These are phyloP conservation scores for Gymnopilus dilepis DNA, from an alignment of 768 basidiomycete genomes.

Conservation along the genomic window DNA sequence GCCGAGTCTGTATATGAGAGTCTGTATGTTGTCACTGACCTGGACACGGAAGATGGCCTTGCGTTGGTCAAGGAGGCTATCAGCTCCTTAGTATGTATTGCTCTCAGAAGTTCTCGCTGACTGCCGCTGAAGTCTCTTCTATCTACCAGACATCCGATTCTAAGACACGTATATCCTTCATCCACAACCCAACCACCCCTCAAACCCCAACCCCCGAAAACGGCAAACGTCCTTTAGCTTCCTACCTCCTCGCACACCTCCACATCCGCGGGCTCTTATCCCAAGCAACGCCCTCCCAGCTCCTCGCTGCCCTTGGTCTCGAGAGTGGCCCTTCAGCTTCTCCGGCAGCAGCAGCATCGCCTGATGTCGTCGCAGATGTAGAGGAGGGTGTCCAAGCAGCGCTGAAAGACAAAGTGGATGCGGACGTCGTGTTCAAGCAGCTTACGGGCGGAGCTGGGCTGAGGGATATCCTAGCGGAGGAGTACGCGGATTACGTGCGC, in stretches of 20 bases:
- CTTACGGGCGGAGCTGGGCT: slow-evolving; percentile 41
- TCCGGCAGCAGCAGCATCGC: no score
- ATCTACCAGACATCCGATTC: slow-evolving; percentile 46
- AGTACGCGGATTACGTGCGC: slow-evolving; percentile 49
- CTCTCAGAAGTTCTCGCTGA: neutral
- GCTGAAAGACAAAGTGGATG: slow-evolving; percentile 30
- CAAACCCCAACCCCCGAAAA: slow-evolving; percentile 21
- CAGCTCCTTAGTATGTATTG: slow-evolving; percentile 63
- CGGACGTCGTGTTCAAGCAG: slow-evolving; percentile 34
- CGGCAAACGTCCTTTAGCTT: slow-evolving; percentile 34
- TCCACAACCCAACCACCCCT: slow-evolving; percentile 65
- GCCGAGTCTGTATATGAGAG: slow-evolving; percentile 47
- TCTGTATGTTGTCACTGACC: slow-evolving; percentile 75
- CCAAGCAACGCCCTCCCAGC: slow-evolving; percentile 39
- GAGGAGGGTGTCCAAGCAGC: slow-evolving; percentile 41
- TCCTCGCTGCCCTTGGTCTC: slow-evolving; percentile 46
- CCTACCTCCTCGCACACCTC: slow-evolving; percentile 57
- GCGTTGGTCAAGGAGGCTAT: slow-evolving; percentile 70
- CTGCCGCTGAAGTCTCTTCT: neutral
- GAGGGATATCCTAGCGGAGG: slow-evolving; percentile 36
- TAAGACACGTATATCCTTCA: slow-evolving; percentile 69
- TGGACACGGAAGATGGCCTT: slow-evolving; percentile 67
- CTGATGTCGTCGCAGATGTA: neutral
- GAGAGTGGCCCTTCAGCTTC: slow-evolving; percentile 7
- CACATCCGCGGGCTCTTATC: slow-evolving; percentile 45